Evolutionary conservation across 2,329 filamentous ascomycete genomes (phyloP), one percentile per base, ranked within the genome.

Genomic region (Sporothrix brasiliensis): DNA sequence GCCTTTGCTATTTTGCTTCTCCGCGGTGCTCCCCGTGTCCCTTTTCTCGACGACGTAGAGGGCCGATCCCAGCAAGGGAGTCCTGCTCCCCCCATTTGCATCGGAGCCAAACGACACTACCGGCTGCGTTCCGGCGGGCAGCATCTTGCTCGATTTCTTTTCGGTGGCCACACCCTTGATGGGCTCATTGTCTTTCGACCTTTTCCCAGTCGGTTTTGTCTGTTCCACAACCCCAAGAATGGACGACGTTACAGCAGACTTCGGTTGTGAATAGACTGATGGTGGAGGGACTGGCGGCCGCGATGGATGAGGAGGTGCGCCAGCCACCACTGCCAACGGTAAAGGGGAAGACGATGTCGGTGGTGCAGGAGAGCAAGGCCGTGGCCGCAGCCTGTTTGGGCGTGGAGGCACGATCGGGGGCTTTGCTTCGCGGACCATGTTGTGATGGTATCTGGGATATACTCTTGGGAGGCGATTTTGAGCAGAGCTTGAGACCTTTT

Each of bases 131-230:
- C 34, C 54, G 1, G 54, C n/a, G 30, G 54, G 39, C 19, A 30
- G 19, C 34, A 34, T 34, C 39, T 13, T 61, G 39, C n/a, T 44
- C 34, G 56, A 11, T 44, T 2, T n/a, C 34, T 41, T 41, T 24
- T 24, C n/a, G 56, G 44, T 10, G 24, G 47, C 19, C 27, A 30
- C 24, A 13, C 39, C 63, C 27, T 39, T 49, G 0, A 11, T 2
- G 7, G 16, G 21, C 21, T 19, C 77, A 56, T 78, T 74, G 70
- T 79, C 78, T 47, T 30, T 24, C 7, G 9, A 4, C 16, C 4
- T 9, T 16, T 50, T 44, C 27, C 34, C 49, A 13, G 30, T 41
- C 4, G 24, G 11, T 6, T 49, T 49, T 21, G 19, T 50, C 39
- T 30, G 39, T 13, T 68, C n/a, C n/a, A 24, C 6, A 49, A 2